phyloP scores from a whole-genome alignment of 768 basidiomycete genomes.

The Agrocybe chaxingu region DNA sequence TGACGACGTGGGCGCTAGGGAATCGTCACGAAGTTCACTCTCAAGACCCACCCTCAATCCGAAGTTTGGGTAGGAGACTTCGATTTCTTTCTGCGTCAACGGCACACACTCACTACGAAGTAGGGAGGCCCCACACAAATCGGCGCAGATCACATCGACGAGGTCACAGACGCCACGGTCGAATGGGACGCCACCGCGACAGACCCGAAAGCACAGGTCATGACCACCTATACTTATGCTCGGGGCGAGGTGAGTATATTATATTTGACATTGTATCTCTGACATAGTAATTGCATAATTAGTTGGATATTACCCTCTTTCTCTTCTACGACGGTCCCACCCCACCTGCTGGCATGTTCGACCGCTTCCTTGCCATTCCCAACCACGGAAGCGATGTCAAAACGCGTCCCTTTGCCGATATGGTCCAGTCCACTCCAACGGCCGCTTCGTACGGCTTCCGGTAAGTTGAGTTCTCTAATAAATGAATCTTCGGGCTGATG shows the following conservation, averaged over 20 bases:
- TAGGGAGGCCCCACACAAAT: constrained; percentile 50
- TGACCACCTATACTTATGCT: constrained; percentile 42
- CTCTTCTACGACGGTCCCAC: constrained; percentile 61
- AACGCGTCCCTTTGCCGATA: constrained; percentile 36
- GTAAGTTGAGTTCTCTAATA: constrained; percentile 6
- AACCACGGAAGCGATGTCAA: constrained; percentile 30
- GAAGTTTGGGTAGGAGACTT: constrained; percentile 51
- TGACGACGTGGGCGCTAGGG: constrained; percentile 27
- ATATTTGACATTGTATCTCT: neutral
- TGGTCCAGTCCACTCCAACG: constrained; percentile 36
- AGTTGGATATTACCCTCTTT: constrained; percentile 24
- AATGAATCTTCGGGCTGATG: neutral
- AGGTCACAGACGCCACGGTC: constrained; percentile 31
- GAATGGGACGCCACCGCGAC: constrained; percentile 37
- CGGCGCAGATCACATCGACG: constrained; percentile 17
- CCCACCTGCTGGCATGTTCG: constrained; percentile 47
- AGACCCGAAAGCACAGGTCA: constrained; percentile 50
- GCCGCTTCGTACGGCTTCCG: constrained; percentile 27
- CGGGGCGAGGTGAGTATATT: constrained; percentile 28
- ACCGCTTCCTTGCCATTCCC: constrained; percentile 46
- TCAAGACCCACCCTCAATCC: constrained; percentile 52
- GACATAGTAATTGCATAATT: neutral
- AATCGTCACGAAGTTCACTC: constrained; percentile 54
- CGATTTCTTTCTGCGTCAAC: neutral
- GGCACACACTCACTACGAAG: neutral